Percentiles rank a stretch among this genome's conserved stretches.
These are phyloP conservation scores for Pugionium dolabratum DNA, from an alignment of 345 rosid species.

Conservation along the genomic window DNA sequence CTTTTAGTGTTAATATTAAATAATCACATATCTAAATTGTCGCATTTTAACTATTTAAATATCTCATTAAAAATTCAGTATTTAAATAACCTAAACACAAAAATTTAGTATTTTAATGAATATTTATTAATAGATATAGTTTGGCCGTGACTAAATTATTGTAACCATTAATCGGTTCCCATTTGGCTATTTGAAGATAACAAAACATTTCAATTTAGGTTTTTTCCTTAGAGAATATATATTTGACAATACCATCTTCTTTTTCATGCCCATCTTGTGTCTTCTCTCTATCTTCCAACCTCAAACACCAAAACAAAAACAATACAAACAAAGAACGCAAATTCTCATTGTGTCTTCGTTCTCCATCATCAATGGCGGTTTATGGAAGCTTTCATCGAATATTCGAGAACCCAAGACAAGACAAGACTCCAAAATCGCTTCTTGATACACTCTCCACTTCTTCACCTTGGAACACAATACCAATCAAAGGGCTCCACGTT, in stretches of 20 bases:
- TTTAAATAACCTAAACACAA: no score
- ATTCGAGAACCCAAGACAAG: conserved; percentile 59
- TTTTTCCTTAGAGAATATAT: conserved; percentile 26
- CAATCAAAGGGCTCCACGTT: conserved; percentile 42
- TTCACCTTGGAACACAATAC: conserved; percentile 49
- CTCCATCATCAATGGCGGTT: conserved; percentile 58
- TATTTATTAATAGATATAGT: no score
- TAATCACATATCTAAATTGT: no score
- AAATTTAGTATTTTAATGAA: no score
- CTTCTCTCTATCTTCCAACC: conserved; percentile 20
- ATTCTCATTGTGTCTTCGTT: conserved; percentile 11
- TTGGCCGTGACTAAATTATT: no score
- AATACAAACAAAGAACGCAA: neutral
- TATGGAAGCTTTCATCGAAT: conserved; percentile 69
- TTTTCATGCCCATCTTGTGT: conserved; percentile 41
- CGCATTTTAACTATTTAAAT: no score
- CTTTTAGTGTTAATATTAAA: no score
- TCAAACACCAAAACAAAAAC: conserved; percentile 3
- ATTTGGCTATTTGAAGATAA: neutral
- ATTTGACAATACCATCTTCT: conserved; percentile 34
- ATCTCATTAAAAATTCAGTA: no score
- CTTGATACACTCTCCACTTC: conserved; percentile 53
- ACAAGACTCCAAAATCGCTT: conserved; percentile 46
- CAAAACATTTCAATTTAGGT: conserved; percentile 9
- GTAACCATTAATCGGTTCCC: no score